These are phyloP conservation scores for Calonectria pauciramosa DNA, from an alignment of 2,329 filamentous ascomycete species.

Conservation along the genomic window DNA sequence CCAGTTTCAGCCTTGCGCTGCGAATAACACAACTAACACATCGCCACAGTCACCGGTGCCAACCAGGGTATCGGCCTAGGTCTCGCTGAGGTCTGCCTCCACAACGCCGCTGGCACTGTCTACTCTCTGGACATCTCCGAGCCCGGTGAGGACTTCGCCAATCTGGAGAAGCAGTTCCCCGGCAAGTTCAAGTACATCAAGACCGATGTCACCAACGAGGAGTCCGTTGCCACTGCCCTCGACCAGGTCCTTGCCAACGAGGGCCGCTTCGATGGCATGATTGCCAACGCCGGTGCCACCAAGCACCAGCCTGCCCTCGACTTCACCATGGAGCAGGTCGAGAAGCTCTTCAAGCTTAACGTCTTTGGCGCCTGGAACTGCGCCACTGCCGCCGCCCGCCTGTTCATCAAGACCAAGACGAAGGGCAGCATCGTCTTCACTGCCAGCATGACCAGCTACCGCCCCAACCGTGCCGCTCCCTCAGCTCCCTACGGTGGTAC, in stretches of 20 bases:
- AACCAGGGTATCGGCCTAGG: constrained; percentile 62
- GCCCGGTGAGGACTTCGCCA: constrained; percentile 41
- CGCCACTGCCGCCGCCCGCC: constrained; percentile 59
- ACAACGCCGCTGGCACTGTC: constrained; percentile 55
- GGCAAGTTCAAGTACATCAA: constrained; percentile 59
- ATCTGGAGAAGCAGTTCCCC: constrained; percentile 56
- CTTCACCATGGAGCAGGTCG: constrained; percentile 47
- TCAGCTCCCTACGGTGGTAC: constrained; percentile 61
- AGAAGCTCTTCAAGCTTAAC: constrained; percentile 53
- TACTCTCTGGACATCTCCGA: constrained; percentile 46
- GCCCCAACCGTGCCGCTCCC: constrained; percentile 57
- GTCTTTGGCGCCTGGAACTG: constrained; percentile 61
- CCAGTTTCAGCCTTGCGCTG: background rate
- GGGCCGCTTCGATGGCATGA: constrained; percentile 62
- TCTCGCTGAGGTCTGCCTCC: constrained; percentile 61
- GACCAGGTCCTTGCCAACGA: constrained; percentile 54
- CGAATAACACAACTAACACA: background rate
- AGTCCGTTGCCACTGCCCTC: constrained; percentile 55
- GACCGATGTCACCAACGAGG: constrained; percentile 60
- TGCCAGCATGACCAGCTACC: constrained; percentile 62
- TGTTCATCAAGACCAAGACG: constrained; percentile 52
- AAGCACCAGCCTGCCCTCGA: constrained; percentile 66
- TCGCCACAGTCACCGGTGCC: constrained; percentile 54
- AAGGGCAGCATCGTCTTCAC: constrained; percentile 60
- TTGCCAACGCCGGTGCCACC: constrained; percentile 64